Base-by-base conservation (phyloP, 495 filamentous ascomycete species). In the Xylaria venustula region DNA sequence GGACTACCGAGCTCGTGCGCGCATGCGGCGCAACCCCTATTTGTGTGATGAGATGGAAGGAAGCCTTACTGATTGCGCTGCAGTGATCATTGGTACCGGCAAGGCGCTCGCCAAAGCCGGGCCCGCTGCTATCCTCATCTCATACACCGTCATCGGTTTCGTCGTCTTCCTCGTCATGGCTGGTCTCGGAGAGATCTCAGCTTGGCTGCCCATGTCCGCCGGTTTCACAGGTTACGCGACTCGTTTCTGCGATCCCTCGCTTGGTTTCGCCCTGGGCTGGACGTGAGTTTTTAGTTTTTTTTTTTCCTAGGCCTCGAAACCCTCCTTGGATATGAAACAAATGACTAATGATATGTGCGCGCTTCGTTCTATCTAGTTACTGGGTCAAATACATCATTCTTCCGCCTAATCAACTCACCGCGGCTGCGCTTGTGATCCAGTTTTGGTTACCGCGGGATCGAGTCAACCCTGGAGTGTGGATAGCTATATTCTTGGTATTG, bases 241-340 rank as follows among this genome's bases (percentile, higher is more conserved):
- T 47, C 87, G 90, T 49, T 87, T 90, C 66, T 85, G 91, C 63
- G 88, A 92, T 61, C 88, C 89, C 9, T 88, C 88, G 66, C 79
- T 93, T 69, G 91, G 91, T 42, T 90, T 90, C 64, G 84, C 89
- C 53, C 88, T 90, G 67, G 89, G 89, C 50, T 90, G 87, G 87
- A 88, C 87, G 69, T 86, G 66, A 67, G 74, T 72, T 51, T 11
- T 7, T n/a, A n/a, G n/a, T n/a, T n/a, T n/a, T n/a, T n/a, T n/a
- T n/a, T n/a, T n/a, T n/a, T n/a, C n/a, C n/a, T n/a, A n/a, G n/a
- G n/a, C n/a, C n/a, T n/a, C n/a, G n/a, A n/a, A n/a, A n/a, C n/a
- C n/a, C 57, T 37, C 58, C 19, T 20, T 4, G 4, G 7, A 28
- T 5, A 49, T 17, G 12, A 17, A 30, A 1, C 3, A 7, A 20